Evolutionary conservation across 2,329 filamentous ascomycete species (phyloP).

Genomic region (Neobulgaria alba): DNA sequence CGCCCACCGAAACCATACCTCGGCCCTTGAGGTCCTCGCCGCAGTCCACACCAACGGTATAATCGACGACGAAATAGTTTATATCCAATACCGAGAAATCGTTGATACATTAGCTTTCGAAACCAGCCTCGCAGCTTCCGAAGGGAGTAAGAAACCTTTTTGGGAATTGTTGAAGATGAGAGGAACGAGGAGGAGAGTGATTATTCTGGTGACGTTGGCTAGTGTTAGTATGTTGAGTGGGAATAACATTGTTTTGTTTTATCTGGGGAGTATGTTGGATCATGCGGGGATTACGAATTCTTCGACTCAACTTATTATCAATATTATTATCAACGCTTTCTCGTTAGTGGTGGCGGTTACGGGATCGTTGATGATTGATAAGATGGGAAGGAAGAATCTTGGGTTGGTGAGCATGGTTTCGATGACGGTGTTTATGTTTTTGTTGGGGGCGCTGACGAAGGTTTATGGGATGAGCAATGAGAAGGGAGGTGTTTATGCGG

Average conservation of each 20-base stretch:
- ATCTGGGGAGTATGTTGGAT: constrained; percentile 28
- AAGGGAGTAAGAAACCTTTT: neutral
- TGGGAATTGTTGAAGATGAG: neutral
- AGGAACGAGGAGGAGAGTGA: neutral
- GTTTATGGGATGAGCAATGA: neutral
- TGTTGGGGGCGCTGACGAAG: constrained; percentile 43
- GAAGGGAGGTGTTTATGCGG: constrained; percentile 31
- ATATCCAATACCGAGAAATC: constrained; percentile 28
- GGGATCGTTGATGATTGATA: constrained; percentile 36
- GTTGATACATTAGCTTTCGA: constrained; percentile 21
- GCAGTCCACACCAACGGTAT: constrained; percentile 38
- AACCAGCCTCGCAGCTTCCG: constrained; percentile 10
- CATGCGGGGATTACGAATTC: constrained; percentile 30
- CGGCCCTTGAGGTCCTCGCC: constrained; percentile 14
- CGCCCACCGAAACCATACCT: constrained; percentile 27
- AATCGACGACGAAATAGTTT: constrained; percentile 14
- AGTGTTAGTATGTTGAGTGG: constrained; percentile 15
- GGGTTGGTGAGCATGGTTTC: constrained; percentile 33
- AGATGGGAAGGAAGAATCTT: constrained; percentile 37
- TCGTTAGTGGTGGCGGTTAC: constrained; percentile 35
- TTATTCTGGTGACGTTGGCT: neutral
- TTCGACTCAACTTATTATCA: constrained; percentile 29
- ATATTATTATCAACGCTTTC: constrained; percentile 43
- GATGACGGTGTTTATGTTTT: constrained; percentile 38
- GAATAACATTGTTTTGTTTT: constrained; percentile 37